Percentiles rank a stretch among this genome's conserved stretches.
Evolutionary conservation across 768 basidiomycete genomes (phyloP).

Genomic region (Mycena vitilis): DNA sequence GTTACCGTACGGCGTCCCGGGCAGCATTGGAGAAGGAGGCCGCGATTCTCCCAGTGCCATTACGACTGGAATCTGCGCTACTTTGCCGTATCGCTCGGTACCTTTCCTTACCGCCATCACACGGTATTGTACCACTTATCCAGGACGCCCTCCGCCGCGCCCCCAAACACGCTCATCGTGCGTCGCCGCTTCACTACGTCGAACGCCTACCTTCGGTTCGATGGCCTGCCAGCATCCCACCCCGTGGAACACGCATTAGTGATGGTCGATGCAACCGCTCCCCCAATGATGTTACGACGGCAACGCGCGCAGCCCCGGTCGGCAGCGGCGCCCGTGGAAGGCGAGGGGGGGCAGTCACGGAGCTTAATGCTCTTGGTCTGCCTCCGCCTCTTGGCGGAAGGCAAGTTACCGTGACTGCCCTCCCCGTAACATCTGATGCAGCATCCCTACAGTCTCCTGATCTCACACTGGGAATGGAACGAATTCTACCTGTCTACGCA

Average conservation of each 20-base stretch:
- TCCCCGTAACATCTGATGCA: no score
- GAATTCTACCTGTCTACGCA: background rate
- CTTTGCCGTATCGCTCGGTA: background rate
- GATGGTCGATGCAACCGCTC: background rate
- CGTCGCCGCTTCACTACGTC: background rate
- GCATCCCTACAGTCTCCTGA: background rate
- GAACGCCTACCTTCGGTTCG: background rate
- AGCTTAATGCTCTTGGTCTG: background rate
- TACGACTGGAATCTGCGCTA: background rate
- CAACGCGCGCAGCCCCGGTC: background rate
- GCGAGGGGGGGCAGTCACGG: background rate
- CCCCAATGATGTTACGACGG: background rate
- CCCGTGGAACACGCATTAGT: background rate
- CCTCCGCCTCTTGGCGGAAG: background rate
- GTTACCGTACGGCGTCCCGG: background rate
- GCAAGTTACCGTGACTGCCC: no score
- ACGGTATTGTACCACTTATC: no score
- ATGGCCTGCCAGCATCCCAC: background rate
- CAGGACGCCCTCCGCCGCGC: no score
- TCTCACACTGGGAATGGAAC: background rate
- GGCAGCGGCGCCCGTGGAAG: background rate
- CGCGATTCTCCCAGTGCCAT: background rate
- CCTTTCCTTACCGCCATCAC: no score
- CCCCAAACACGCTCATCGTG: background rate
- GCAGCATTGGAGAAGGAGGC: background rate